A percentile compares a stretch with the other conserved stretches of the same genome.
These are phyloP conservation scores for Lodderomyces jiufengensis DNA, from an alignment of 1,139 yeast genomes.

Conservation along the genomic window DNA sequence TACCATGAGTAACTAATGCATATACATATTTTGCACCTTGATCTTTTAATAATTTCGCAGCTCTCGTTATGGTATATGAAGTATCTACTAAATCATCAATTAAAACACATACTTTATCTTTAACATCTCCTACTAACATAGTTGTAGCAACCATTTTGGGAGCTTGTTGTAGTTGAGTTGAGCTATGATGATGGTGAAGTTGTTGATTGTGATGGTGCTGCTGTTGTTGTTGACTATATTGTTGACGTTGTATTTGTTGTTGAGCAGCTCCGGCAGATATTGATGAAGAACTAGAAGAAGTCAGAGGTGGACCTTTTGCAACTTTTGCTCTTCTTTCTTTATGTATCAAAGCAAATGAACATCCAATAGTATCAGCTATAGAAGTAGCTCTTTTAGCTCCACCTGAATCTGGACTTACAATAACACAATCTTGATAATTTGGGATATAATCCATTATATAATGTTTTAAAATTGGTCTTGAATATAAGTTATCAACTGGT, in stretches of 20 bases:
- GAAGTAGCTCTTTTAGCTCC: constrained; percentile 97
- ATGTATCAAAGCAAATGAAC: constrained; percentile 92
- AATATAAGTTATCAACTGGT: constrained; percentile 87
- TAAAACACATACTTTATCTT: constrained; percentile 76
- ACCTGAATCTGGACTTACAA: constrained; percentile 95
- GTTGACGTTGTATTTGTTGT: constrained; percentile 4
- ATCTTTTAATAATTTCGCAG: constrained; percentile 85
- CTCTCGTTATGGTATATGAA: constrained; percentile 85
- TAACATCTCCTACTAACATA: constrained; percentile 92
- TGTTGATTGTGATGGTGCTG: constrained; percentile 8
- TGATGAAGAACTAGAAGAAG: constrained; percentile 14
- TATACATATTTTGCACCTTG: constrained; percentile 88
- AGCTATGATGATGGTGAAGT: constrained; percentile 2
- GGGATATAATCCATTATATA: constrained; percentile 75
- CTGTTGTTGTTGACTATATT: constrained; percentile 4
- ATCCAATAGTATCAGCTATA: constrained; percentile 84
- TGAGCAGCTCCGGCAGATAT: constrained; percentile 6
- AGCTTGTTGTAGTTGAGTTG: constrained; percentile 6
- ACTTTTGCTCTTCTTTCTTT: constrained; percentile 76
- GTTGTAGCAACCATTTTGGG: constrained; percentile 57
- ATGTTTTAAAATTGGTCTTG: constrained; percentile 78
- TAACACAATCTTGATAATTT: constrained; percentile 70
- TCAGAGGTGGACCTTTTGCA: constrained; percentile 30
- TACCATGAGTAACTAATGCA: constrained; percentile 89
- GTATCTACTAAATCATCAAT: constrained; percentile 95